Evolutionary conservation across 805 yeast species (phyloP), one percentile per base, ranked within the genome.

Genomic region (Myxozyma kluyveri): DNA sequence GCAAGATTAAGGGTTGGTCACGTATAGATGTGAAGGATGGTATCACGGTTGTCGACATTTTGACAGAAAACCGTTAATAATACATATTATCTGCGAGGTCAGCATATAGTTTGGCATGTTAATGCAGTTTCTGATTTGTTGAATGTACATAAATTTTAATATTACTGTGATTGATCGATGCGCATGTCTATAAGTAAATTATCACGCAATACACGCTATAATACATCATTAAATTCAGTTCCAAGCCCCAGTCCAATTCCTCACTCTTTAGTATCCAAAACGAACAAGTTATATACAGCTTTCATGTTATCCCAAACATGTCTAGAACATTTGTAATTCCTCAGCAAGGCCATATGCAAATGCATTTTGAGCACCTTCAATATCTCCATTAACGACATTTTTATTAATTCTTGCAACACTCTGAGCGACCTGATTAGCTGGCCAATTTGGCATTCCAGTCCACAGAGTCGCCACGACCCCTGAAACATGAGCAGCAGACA

Each of bases 401-500:
- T 6, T 22, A 22, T 45, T 45, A 18, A 36, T 36, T 19, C 12
- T 17, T 5, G 42, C 31, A 4, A 45, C 22, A 7, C 35, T 35
- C 42, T 45, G 48, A 9, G 48, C 48, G 18, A 45, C 42, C 17
- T 31, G 21, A 4, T n/a, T n/a, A 6, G 48, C 32, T n/a, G 44
- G 17, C 48, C 48, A 45, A 17, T 26, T 35, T 17, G 23, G 22
- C 42, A 12, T 45, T 7, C n/a, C 48, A 45, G 44, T 45, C 48
- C 48, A 45, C 23, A 35, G 22, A 4, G 31, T 35, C 19, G 48
- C 48, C 19, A 18, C 81, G 69, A 91, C 76, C 63, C 97, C 97
- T 55, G 88, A 83, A 63, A 91, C 90, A 67, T 90, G 96, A 42
- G 98, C 97, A 33, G 97, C 84, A 23, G 97, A 96, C 97, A 91